Percentiles rank a stretch among this genome's conserved stretches.
These are phyloP conservation scores for Petunia hybrid DNA, from an alignment of 305 asterid genomes.

Conservation along the genomic window DNA sequence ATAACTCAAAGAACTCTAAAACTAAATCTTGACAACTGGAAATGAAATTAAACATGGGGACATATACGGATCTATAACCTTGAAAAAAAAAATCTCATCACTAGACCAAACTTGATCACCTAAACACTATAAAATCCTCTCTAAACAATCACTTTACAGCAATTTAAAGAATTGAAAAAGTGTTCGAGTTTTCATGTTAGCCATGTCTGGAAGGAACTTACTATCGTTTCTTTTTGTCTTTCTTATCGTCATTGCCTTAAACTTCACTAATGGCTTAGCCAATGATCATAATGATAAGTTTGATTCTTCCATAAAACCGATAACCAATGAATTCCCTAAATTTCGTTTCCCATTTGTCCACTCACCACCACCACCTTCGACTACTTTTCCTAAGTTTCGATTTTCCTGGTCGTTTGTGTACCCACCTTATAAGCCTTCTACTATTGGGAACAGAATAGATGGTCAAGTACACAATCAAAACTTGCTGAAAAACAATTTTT, in stretches of 20 bases:
- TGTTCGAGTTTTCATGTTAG: not conserved
- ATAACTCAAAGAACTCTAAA: not conserved
- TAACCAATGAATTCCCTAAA: no score
- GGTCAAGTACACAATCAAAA: not conserved
- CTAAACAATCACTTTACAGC: constrained; percentile 1
- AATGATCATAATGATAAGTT: not conserved
- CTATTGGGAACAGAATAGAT: not conserved
- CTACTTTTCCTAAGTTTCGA: constrained; percentile 23
- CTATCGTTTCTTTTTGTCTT: not conserved
- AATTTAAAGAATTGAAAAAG: not conserved
- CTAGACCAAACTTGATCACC: constrained; percentile 11
- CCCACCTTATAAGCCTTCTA: not conserved
- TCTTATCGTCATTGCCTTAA: constrained; percentile 17
- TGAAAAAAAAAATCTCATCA: not conserved
- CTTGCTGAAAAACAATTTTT: not conserved
- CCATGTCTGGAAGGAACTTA: constrained; percentile 5
- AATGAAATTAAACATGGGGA: not conserved
- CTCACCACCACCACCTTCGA: not conserved
- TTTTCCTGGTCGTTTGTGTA: not conserved
- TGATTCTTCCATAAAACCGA: no score
- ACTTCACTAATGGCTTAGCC: constrained; percentile 22
- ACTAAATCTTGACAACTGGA: not conserved
- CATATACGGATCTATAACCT: not conserved
- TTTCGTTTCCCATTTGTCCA: not conserved
- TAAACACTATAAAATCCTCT: constrained; percentile 23